Evolutionary conservation across 2,329 filamentous ascomycete species (phyloP), one percentile per base, ranked within the genome.

Genomic region (Aspergillus udagawae): DNA sequence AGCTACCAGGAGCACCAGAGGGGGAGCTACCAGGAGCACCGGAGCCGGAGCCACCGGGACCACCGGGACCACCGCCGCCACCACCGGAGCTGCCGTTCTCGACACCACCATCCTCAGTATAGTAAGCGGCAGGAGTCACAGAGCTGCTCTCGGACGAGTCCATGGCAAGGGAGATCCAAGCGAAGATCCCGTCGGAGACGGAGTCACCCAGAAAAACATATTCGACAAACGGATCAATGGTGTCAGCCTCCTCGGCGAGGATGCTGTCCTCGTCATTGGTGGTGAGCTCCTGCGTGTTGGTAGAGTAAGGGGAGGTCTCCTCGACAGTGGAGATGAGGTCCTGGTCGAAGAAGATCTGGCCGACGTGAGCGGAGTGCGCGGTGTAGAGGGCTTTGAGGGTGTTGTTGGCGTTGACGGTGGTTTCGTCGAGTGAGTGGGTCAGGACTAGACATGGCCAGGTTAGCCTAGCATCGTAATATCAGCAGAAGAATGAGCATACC

Each of bases 341-440:
- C 67, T 87, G 81, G 68, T 88, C 84, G 55, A 85, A 85, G 78
- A 85, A 88, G 52, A 86, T 67, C 68, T 89, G 86, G 20, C 86
- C 85, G 42, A 87, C 78, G 72, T 88, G 85, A 7, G 81, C 79
- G 56, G 83, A 78, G 52, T 73, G 76, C 12, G 70, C 23, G 14
- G 61, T 65, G 58, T 69, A 71, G 17, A 77, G 76, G 58, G 77
- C 81, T 44, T 72, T 70, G 60, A 83, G 78, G 56, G 82, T 82
- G 54, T 80, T 82, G 65, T 81, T 84, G 49, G 75, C 62, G 49
- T 78, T 73, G 6, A 77, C 65, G 10, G 68, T 70, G 9, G 70
- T 70, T 28, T 65, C 63, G 53, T 69, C 69, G 51, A 57, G 58
- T 1, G 65, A 53, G 64, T 75, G 73, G 9, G 71, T 67, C 35